Evolutionary conservation across 169 alveolate genomes (phyloP).

Genomic region (Babesia bovis): DNA sequence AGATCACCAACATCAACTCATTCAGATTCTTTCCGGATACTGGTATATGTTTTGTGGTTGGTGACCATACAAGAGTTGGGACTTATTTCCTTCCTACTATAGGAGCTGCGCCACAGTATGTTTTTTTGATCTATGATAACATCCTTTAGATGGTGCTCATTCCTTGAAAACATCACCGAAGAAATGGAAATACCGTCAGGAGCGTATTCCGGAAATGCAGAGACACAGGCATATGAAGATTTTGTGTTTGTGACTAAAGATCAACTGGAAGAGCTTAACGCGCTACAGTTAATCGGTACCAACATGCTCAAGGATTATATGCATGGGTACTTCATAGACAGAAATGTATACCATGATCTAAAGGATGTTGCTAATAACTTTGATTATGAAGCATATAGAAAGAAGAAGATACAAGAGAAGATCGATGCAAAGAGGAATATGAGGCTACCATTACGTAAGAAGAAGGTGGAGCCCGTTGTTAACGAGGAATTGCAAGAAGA

Average conservation of each 20-base stretch:
- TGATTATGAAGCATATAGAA: conserved; percentile 55
- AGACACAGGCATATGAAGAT: conserved; percentile 83
- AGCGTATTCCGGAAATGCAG: conserved; percentile 59
- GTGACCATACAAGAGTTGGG: conserved; percentile 91
- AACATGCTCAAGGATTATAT: conserved; percentile 90
- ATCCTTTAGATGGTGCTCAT: conserved; percentile 88
- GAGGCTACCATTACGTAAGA: conserved; percentile 59
- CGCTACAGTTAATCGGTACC: conserved; percentile 91
- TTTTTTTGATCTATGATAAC: not conserved
- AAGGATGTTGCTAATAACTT: conserved; percentile 54
- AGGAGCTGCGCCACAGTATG: conserved; percentile 93
- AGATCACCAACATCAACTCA: conserved; percentile 58
- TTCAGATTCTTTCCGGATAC: conserved; percentile 81
- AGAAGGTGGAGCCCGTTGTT: conserved; percentile 39
- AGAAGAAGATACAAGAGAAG: conserved; percentile 59
- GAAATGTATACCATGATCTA: conserved; percentile 32
- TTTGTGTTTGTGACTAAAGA: conserved; percentile 90
- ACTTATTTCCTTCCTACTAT: conserved; percentile 90
- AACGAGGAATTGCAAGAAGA: conserved; percentile 59
- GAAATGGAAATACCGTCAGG: conserved; percentile 89
- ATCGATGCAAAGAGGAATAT: conserved; percentile 62
- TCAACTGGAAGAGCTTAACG: conserved; percentile 91
- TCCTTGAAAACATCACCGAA: conserved; percentile 94
- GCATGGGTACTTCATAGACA: conserved; percentile 89
- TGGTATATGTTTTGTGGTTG: conserved; percentile 91